A percentile compares a stretch with the other conserved stretches of the same genome.
Evolutionary conservation across 2,329 filamentous ascomycete species (phyloP).

Genomic region (Hypoxylon sp.): DNA sequence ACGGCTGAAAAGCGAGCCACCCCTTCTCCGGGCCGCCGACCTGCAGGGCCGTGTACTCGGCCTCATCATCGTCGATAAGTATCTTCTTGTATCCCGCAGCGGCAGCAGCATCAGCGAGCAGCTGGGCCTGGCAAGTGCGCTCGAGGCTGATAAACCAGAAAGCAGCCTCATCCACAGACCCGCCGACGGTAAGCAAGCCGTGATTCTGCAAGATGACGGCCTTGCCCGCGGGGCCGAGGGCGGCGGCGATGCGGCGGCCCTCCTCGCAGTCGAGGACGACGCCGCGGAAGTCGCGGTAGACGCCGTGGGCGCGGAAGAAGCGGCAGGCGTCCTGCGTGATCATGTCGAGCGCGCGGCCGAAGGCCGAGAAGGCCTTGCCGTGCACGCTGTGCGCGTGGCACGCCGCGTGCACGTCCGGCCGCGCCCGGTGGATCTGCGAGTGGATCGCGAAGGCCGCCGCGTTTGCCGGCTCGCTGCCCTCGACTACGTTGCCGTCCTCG

Average conservation of each 20-base stretch:
- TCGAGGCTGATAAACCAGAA: slow-evolving; percentile 70
- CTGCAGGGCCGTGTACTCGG: slow-evolving; percentile 38
- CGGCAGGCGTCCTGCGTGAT: slow-evolving; percentile 65
- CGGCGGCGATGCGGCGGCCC: slow-evolving; percentile 62
- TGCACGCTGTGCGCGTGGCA: slow-evolving; percentile 68
- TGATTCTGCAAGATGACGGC: slow-evolving; percentile 69
- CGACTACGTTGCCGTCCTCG: slow-evolving; percentile 63
- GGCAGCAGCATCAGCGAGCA: slow-evolving; percentile 65
- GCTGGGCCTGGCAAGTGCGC: slow-evolving; percentile 66
- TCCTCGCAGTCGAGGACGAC: slow-evolving; percentile 67
- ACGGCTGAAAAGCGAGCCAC: slow-evolving; percentile 45
- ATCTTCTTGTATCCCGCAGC: slow-evolving; percentile 42
- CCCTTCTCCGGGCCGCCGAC: slow-evolving; percentile 45
- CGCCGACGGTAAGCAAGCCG: slow-evolving; percentile 67
- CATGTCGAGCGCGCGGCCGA: slow-evolving; percentile 67
- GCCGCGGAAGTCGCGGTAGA: slow-evolving; percentile 67
- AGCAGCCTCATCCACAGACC: slow-evolving; percentile 70
- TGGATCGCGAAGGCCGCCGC: slow-evolving; percentile 70
- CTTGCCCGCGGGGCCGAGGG: slow-evolving; percentile 62
- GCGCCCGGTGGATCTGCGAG: slow-evolving; percentile 63
- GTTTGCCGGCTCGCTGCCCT: slow-evolving; percentile 64
- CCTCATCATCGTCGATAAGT: slow-evolving; percentile 43
- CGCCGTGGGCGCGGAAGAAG: slow-evolving; percentile 65
- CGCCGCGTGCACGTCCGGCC: slow-evolving; percentile 65
- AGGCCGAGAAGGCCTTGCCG: slow-evolving; percentile 67